Base-by-base conservation (phyloP, 1,284 basidiomycete genomes). In the Mycosarcoma maydis region DNA sequence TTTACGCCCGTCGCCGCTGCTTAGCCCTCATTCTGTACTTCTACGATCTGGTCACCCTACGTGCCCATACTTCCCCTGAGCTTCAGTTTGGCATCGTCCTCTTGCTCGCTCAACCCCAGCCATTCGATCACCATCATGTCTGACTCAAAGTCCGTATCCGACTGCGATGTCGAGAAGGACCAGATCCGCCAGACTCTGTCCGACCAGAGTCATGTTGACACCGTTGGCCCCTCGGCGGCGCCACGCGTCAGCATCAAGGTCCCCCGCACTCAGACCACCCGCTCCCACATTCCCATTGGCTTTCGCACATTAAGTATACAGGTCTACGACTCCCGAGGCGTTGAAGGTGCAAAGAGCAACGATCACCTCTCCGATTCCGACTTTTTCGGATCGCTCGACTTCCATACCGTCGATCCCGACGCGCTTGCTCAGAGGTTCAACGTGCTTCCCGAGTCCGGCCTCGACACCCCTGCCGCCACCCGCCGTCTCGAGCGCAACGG, bases 401-500 rank as follows among this genome's bases (percentile, higher is more conserved):
- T 86, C 86, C 88, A 88, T 72, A 83, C 78, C 38, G 78, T 87
- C 16, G 71, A 83, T 2, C 59, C 76, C 14, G 82, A 85, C 2
- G 86, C 87, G n/a, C 83, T 85, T 5, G 82, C 86, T 23, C 83
- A 84, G 50, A 83, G 86, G 16, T 84, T 88, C 42, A 83, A 83
- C 22, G 85, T 85, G 10, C 85, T 84, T 11, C 81, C 58, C 17
- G 40, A 42, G 30, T 29, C 48, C 5, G 87, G 87, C 9, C 82
- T 88, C 20, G 87, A 88, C 55, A 59, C 67, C 0, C 78, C 83
- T 1, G 86, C 87, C 70, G 86, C 85, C 30, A 80, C 83, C 36
- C 84, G 87, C 24, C 83, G 86, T 30, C 78, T 85, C 5, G 62
- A 82, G 7, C 83, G 82, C 51, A 81, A 85, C 20, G 86, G 85